phyloP scores from a whole-genome alignment of 2,329 filamentous ascomycete species.

The Ophiostoma pallidulum region DNA sequence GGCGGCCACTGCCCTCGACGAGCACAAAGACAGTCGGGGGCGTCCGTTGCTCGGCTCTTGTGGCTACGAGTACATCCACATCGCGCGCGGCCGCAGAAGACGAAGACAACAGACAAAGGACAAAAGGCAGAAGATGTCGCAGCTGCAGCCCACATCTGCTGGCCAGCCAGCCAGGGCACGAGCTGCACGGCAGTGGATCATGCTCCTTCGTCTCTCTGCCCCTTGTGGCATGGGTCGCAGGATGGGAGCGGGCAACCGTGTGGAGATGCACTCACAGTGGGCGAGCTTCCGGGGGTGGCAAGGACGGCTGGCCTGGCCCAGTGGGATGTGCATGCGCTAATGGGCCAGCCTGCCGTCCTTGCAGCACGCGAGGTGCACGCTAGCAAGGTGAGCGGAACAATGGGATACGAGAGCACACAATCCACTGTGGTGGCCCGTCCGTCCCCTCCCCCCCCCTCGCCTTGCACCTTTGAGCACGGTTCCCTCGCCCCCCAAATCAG shows the following conservation, averaged over 20 bases:
- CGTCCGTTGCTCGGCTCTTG: too few relatives aligned
- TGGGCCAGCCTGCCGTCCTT: conserved; percentile 7
- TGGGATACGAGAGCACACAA: neutral
- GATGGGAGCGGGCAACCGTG: neutral
- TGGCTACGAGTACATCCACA: too few relatives aligned
- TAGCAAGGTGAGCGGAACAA: conserved; percentile 8
- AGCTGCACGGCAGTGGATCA: conserved; percentile 4
- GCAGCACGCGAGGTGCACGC: conserved; percentile 7
- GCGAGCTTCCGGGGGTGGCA: conserved; percentile 4
- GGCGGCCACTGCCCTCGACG: too few relatives aligned
- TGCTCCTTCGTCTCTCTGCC: neutral
- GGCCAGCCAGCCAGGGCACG: neutral
- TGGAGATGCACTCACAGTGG: neutral
- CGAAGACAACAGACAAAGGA: too few relatives aligned
- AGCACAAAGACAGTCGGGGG: too few relatives aligned
- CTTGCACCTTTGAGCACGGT: too few relatives aligned
- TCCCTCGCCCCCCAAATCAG: too few relatives aligned
- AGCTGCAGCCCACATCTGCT: neutral
- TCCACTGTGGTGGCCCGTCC: neutral
- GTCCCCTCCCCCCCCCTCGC: neutral
- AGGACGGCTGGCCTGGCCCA: neutral
- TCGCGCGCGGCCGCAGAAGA: too few relatives aligned
- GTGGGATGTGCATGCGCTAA: conserved; percentile 8
- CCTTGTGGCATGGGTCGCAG: too few relatives aligned
- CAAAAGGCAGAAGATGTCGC: too few relatives aligned